Percentiles rank a stretch among this genome's conserved stretches.
Conservation (phyloP, 805 yeast genomes). For the Tetrapisispora arboricola region DNA sequence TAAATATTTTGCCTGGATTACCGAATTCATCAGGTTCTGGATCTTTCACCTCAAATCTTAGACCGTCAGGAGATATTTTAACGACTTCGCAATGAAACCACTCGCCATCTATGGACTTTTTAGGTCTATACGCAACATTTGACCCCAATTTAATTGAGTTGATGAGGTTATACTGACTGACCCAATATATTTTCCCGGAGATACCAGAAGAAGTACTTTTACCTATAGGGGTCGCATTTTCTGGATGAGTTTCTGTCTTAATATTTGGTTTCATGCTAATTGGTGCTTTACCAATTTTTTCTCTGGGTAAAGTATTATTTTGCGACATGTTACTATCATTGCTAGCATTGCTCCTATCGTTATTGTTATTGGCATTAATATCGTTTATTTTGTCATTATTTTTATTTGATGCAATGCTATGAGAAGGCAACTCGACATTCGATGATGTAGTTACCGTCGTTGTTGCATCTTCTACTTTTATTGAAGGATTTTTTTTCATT, state of each 20-base stretch:
- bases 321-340: background rate
- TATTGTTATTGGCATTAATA: background rate
- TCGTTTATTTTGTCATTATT: background rate
- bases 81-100: slow-evolving; percentile 95
- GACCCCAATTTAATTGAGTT: slow-evolving; percentile 55
- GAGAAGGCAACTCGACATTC: background rate
- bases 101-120: slow-evolving; percentile 56
- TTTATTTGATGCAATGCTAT: background rate
- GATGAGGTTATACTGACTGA: slow-evolving; percentile 48
- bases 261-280: background rate
- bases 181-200: slow-evolving; percentile 38
- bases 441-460: background rate
- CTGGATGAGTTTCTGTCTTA: background rate
- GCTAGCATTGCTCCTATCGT: background rate
- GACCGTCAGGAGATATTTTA: slow-evolving; percentile 64
- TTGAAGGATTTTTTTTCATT: background rate
- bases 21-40: slow-evolving; percentile 95
- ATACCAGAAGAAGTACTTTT: slow-evolving; percentile 13
- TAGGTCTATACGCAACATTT: slow-evolving; percentile 79
- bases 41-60: slow-evolving; percentile 80
- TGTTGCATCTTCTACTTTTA: background rate
- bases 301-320: background rate
- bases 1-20: slow-evolving; percentile 77
- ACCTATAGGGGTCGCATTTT: slow-evolving; percentile 7
- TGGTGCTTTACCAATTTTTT: slow-evolving; percentile 1